Percentiles rank a stretch among this genome's conserved stretches.
Conservation (phyloP, 371 early-diverging fungal species). For the Chytridiales sp. region DNA sequence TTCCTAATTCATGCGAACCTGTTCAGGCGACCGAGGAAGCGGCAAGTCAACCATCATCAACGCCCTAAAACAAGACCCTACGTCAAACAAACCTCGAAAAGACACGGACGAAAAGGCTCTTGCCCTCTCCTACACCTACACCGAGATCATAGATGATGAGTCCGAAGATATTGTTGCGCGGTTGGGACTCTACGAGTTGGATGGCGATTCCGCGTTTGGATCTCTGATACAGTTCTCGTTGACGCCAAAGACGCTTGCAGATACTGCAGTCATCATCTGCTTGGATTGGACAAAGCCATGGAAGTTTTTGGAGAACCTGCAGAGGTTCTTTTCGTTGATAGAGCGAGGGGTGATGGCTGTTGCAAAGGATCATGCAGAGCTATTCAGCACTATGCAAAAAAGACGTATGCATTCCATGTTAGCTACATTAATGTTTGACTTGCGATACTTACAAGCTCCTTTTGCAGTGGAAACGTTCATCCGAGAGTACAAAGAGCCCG, state of each 20-base stretch:
- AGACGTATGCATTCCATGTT: background rate
- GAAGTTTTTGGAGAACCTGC: constrained; percentile 77
- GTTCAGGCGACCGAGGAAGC: constrained; percentile 27
- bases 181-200: constrained; percentile 80
- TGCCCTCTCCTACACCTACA: constrained; percentile 78
- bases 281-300: constrained; percentile 93
- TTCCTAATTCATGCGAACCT: no score
- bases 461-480: constrained; percentile 18
- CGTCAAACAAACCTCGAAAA: constrained; percentile 1
- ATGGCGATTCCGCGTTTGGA: constrained; percentile 70
- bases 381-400: background rate
- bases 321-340: constrained; percentile 78
- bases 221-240: constrained; percentile 77
- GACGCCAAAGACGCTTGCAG: constrained; percentile 61
- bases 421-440: background rate
- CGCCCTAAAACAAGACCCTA: constrained; percentile 23
- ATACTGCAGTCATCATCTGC: constrained; percentile 71
- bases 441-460: constrained; percentile 23
- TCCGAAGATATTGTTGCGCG: constrained; percentile 74
- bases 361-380: background rate
- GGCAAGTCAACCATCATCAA: constrained; percentile 41
- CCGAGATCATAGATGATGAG: constrained; percentile 83
- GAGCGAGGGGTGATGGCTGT: constrained; percentile 10
- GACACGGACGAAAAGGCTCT: constrained; percentile 32
- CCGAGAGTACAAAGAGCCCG: constrained; percentile 27